A percentile compares a stretch with the other conserved stretches of the same genome.
These are phyloP conservation scores for Aspergillus neoniger DNA, from an alignment of 2,329 filamentous ascomycete species.

Conservation along the genomic window DNA sequence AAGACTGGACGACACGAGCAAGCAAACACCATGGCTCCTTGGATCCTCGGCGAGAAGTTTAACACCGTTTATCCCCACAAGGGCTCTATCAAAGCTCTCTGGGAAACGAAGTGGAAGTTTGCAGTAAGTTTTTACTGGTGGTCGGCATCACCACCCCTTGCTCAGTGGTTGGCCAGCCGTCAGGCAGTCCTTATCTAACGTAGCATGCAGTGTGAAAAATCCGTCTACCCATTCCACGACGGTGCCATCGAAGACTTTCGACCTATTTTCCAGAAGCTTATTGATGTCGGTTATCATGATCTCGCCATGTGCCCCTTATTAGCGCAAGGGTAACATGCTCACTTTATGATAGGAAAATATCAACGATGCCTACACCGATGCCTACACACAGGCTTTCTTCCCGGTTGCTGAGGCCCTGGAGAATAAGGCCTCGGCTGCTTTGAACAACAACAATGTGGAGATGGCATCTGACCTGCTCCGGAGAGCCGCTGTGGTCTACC, in stretches of 20 bases:
- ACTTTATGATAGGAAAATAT: constrained; percentile 50
- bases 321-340: background rate
- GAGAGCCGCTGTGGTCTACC: constrained; percentile 71
- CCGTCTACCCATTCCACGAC: constrained; percentile 75
- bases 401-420: constrained; percentile 62
- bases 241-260: constrained; percentile 67
- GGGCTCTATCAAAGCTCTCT: constrained; percentile 62
- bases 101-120: constrained; percentile 76
- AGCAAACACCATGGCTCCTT: constrained; percentile 24
- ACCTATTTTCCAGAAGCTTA: constrained; percentile 66
- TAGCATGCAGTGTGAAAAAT: constrained; percentile 53
- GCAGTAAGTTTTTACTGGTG: constrained; percentile 50
- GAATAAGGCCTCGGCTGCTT: constrained; percentile 53
- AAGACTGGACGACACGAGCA: background rate
- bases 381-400: constrained; percentile 65
- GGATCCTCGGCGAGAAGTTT: constrained; percentile 51
- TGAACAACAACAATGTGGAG: constrained; percentile 51
- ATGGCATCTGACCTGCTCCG: constrained; percentile 65
- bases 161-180: background rate
- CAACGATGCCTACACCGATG: constrained; percentile 66
- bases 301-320: background rate
- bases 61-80: constrained; percentile 58
- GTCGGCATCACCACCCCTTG: background rate
- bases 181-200: background rate
- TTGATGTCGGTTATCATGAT: constrained; percentile 47